Conservation (phyloP, 2,329 filamentous ascomycete species). For the Talaromyces islandicus region DNA sequence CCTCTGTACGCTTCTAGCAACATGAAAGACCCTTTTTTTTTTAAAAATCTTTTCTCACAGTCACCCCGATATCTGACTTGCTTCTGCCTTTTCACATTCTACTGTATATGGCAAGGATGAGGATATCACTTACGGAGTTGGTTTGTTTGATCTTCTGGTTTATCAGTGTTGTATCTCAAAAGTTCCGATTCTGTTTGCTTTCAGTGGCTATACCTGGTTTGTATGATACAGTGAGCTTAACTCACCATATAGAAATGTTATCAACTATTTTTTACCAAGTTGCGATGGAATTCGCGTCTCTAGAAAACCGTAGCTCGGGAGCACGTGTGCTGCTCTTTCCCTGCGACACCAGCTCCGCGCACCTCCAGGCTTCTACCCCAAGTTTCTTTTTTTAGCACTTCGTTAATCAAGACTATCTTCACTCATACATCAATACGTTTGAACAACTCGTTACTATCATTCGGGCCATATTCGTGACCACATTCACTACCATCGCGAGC, state of each 20-base stretch:
- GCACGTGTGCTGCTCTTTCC: neutral
- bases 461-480: neutral
- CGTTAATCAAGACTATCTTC: neutral
- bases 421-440: neutral
- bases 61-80: constrained; percentile 32
- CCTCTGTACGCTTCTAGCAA: neutral
- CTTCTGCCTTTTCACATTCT: constrained; percentile 21
- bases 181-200: constrained; percentile 12
- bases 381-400: neutral
- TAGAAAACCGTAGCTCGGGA: neutral
- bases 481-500: neutral
- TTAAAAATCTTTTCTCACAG: constrained; percentile 15
- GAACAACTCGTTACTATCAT: neutral
- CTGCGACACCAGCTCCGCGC: neutral
- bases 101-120: constrained; percentile 26
- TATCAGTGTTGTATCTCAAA: constrained; percentile 5
- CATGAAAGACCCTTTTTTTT: constrained; percentile 25
- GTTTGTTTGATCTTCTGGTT: constrained; percentile 6
- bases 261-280: neutral
- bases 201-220: neutral
- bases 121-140: constrained; percentile 24
- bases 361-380: neutral
- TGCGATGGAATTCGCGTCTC: neutral
- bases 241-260: neutral
- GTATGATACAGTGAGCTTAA: constrained; percentile 1